Evolutionary conservation across 495 filamentous ascomycete genomes (phyloP).

Genomic region (Penicillium malachiteum): DNA sequence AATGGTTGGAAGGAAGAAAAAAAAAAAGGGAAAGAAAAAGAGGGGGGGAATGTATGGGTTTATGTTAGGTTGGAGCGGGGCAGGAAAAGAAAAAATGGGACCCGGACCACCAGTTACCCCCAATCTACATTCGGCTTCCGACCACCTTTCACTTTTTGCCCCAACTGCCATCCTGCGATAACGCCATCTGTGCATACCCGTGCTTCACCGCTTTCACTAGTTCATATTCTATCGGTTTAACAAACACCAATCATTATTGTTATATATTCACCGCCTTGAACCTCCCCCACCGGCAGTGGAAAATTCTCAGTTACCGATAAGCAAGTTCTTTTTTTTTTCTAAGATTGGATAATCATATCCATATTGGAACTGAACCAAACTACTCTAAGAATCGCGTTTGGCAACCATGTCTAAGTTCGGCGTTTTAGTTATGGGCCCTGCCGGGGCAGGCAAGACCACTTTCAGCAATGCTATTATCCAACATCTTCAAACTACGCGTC

Average conservation of each 20-base stretch:
- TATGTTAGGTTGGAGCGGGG: slow-evolving; percentile 21
- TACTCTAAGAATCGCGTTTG: not conserved
- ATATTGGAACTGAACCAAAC: not conserved
- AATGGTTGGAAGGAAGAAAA: slow-evolving; percentile 16
- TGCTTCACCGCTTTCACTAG: not conserved
- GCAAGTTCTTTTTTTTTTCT: not conserved
- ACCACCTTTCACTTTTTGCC: not conserved
- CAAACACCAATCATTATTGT: not conserved
- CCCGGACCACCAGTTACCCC: not conserved
- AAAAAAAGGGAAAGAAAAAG: slow-evolving; percentile 9
- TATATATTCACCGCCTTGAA: not conserved
- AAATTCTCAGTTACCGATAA: slow-evolving; percentile 16
- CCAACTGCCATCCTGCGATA: slow-evolving; percentile 1
- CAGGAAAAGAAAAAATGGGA: slow-evolving; percentile 11
- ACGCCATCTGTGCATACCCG: slow-evolving; percentile 1
- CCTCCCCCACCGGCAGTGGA: slow-evolving; percentile 2
- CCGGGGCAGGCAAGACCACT: slow-evolving; percentile 88
- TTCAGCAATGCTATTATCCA: slow-evolving; percentile 93
- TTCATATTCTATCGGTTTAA: not conserved
- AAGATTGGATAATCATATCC: not conserved
- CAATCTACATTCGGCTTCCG: not conserved
- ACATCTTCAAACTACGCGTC: slow-evolving; percentile 82
- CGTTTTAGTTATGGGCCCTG: slow-evolving; percentile 90
- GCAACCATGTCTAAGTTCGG: slow-evolving; percentile 85
- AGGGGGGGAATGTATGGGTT: slow-evolving; percentile 16